These are phyloP conservation scores for grape (Vitis vinifera) DNA, from an alignment of 164 flowering plant genomes.

Conservation along the genomic window ASM3070453v1 NC_081813.1:1948501-1949000, in stretches of 20 bases:
- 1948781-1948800: background rate
- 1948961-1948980: background rate
- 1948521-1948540: too few species aligned
- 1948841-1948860: constrained; percentile 99
- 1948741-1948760: background rate
- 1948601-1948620: constrained; percentile 53
- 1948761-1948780: constrained; percentile 3
- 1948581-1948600: constrained; percentile 10
- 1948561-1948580: constrained; percentile 12
- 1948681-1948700: constrained; percentile 73
- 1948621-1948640: constrained; percentile 42
- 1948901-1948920: constrained; percentile 97
- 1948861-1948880: constrained; percentile 91
- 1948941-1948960: constrained; percentile 27
- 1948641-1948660: constrained; percentile 52
- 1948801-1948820: constrained; percentile 7
- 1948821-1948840: constrained; percentile 13
- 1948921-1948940: constrained; percentile 83
- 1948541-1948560: too few species aligned
- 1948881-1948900: constrained; percentile 95
- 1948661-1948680: constrained; percentile 71
- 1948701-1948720: constrained; percentile 28
- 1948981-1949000: background rate
- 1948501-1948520: too few species aligned
- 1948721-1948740: constrained; percentile 10